phyloP scores from a whole-genome alignment of 2,329 filamentous ascomycete genomes.

The Colletotrichum filicis region DNA sequence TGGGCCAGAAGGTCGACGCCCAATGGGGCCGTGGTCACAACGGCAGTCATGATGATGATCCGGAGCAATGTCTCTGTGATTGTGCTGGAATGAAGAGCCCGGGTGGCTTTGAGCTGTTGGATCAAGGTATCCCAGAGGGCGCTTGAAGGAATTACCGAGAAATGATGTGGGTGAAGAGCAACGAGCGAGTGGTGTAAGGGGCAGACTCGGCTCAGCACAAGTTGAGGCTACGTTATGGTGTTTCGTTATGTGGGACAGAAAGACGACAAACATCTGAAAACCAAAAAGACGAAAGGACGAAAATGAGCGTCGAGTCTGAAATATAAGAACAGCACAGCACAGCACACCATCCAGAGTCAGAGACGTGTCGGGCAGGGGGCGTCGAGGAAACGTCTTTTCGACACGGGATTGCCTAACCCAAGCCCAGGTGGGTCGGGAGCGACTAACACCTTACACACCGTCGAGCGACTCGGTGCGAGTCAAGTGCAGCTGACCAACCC shows the following conservation, averaged over 20 bases:
- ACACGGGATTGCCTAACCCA: conserved; percentile 36
- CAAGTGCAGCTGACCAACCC: conserved; percentile 34
- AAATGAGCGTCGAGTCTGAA: not conserved
- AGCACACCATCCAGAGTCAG: conserved; percentile 3
- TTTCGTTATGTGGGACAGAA: not conserved
- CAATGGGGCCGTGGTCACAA: conserved; percentile 21
- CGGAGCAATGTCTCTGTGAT: too few species aligned
- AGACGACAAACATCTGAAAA: not conserved
- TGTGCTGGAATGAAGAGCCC: not conserved
- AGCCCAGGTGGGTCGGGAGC: conserved; percentile 33
- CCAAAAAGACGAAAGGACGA: not conserved
- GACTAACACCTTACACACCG: conserved; percentile 13
- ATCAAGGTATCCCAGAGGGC: not conserved
- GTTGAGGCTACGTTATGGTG: not conserved
- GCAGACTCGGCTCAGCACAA: not conserved
- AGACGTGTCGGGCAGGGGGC: conserved; percentile 18
- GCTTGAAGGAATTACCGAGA: not conserved
- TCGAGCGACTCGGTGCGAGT: conserved; percentile 32
- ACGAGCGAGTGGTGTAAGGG: not conserved
- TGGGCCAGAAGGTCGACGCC: conserved; percentile 23
- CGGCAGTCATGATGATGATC: conserved; percentile 9
- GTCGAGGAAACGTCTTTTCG: conserved; percentile 36
- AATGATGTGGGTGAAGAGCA: not conserved
- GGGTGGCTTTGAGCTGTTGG: not conserved
- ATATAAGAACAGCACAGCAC: conserved; percentile 15